These are phyloP conservation scores for Lactarius evosmus DNA, from an alignment of 768 basidiomycete species.

Conservation along the genomic window DNA sequence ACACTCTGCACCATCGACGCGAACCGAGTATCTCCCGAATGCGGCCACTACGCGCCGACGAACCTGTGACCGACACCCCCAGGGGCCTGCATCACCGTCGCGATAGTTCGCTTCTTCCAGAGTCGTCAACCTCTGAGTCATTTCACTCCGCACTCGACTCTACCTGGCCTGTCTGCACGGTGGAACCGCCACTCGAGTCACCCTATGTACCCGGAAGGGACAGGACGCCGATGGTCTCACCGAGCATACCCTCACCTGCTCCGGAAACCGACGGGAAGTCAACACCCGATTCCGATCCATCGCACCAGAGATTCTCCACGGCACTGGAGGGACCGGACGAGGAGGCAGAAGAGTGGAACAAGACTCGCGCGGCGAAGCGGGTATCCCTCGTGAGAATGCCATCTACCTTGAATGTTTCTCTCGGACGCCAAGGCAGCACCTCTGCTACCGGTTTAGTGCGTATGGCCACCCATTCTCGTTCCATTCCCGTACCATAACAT, in stretches of 20 bases:
- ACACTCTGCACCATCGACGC: constrained; percentile 51
- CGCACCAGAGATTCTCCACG: constrained; percentile 48
- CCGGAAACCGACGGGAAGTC: constrained; percentile 2
- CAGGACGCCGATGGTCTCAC: constrained; percentile 2
- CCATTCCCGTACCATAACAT: constrained; percentile 9
- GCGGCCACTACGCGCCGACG: constrained; percentile 22
- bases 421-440: constrained; percentile 23
- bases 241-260: constrained; percentile 1
- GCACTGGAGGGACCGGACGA: constrained; percentile 52
- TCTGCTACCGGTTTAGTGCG: constrained; percentile 11
- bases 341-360: constrained; percentile 86
- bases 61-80: constrained; percentile 26
- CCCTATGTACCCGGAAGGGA: not conserved
- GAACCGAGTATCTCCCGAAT: constrained; percentile 31
- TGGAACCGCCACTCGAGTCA: constrained; percentile 19
- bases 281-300: constrained; percentile 15
- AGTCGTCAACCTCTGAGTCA: constrained; percentile 50
- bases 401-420: constrained; percentile 44
- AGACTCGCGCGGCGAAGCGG: constrained; percentile 79
- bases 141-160: constrained; percentile 69
- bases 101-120: constrained; percentile 32
- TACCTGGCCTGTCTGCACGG: constrained; percentile 31
- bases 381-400: constrained; percentile 79
- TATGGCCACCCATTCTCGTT: constrained; percentile 4
- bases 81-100: constrained; percentile 18